Percentiles rank a stretch among this genome's conserved stretches.
phyloP scores from a whole-genome alignment of 495 filamentous ascomycete genomes.

The Penicillium cataractarum region DNA sequence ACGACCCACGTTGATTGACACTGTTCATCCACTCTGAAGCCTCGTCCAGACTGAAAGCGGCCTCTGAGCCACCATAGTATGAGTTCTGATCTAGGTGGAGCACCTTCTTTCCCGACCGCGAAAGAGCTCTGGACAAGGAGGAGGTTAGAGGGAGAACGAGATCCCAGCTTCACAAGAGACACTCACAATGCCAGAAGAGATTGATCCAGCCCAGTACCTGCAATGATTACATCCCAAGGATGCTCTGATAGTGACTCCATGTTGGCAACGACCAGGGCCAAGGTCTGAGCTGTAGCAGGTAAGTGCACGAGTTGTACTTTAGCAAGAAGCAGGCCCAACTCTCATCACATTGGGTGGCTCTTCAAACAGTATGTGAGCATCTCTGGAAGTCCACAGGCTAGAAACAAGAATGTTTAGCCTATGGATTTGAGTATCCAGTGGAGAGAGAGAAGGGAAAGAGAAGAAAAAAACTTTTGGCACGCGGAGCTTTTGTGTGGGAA shows the following conservation, averaged over 20 bases:
- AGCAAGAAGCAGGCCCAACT: conserved; percentile 32
- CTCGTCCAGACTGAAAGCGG: conserved; percentile 86
- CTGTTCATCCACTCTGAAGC: conserved; percentile 70
- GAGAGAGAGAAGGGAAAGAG: conserved; percentile 7
- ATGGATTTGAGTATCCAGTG: conserved; percentile 13
- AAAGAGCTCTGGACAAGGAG: conserved; percentile 74
- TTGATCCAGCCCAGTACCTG: conserved; percentile 86
- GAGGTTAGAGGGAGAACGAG: conserved; percentile 54
- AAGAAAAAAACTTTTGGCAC: conserved; percentile 17
- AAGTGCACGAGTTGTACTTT: conserved; percentile 27
- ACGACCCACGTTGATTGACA: conserved; percentile 49
- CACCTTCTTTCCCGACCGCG: conserved; percentile 87
- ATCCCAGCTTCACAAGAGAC: conserved; percentile 22
- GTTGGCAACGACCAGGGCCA: conserved; percentile 21
- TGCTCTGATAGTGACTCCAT: conserved; percentile 85
- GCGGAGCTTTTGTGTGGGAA: conserved; percentile 25
- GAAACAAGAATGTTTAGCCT: conserved; percentile 31
- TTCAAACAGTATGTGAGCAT: conserved; percentile 23
- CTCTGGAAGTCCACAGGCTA: conserved; percentile 2
- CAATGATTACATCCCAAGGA: conserved; percentile 88
- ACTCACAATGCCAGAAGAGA: conserved; percentile 93
- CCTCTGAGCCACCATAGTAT: conserved; percentile 86
- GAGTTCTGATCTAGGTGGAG: conserved; percentile 86
- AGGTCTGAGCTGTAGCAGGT: conserved; percentile 27
- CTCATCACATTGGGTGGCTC: conserved; percentile 33